Percentiles rank a stretch among this genome's conserved stretches.
Conservation (phyloP, 208 protist genomes). For the Zelonia costaricensis region DNA sequence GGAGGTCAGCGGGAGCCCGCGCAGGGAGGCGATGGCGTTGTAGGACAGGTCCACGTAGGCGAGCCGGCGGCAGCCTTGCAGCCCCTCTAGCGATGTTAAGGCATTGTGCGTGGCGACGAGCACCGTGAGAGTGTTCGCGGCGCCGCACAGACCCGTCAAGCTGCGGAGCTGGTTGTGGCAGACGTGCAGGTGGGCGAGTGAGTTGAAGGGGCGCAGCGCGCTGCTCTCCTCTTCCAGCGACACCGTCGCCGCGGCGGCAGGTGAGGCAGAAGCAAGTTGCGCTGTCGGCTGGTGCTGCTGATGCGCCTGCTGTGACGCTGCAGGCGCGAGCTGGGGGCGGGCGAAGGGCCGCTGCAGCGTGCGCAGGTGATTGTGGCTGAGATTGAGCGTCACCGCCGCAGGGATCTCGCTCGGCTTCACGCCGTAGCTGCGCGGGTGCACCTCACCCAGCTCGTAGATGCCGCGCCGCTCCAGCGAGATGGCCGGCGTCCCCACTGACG, state of each 20-base stretch:
- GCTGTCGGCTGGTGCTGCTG: not conserved
- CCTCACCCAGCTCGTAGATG: slow-evolving; percentile 15
- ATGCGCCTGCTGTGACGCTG: not conserved
- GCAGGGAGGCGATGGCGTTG: slow-evolving; percentile 30
- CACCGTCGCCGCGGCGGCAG: too few relatives aligned
- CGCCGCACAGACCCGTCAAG: slow-evolving; percentile 21
- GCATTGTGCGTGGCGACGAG: slow-evolving; percentile 39
- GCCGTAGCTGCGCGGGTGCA: slow-evolving; percentile 18
- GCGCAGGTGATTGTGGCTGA: slow-evolving; percentile 29
- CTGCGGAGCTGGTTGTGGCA: slow-evolving; percentile 28
- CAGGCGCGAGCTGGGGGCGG: not conserved
- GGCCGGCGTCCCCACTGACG: too few relatives aligned
- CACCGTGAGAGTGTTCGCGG: slow-evolving; percentile 25
- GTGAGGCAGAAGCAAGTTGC: too few relatives aligned
- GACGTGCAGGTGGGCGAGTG: slow-evolving; percentile 18
- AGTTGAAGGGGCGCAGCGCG: slow-evolving; percentile 13
- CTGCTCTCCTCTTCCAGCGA: slow-evolving; percentile 22
- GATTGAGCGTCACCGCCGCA: slow-evolving; percentile 19
- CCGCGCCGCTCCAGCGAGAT: slow-evolving; percentile 16
- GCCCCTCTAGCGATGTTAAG: slow-evolving; percentile 24
- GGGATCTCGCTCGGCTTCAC: slow-evolving; percentile 9
- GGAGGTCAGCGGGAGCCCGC: slow-evolving; percentile 20
- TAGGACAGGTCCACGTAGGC: slow-evolving; percentile 36
- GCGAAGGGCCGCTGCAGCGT: slow-evolving; percentile 27
- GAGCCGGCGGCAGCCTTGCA: slow-evolving; percentile 29